phyloP scores from a whole-genome alignment of 164 flowering plant genomes.

The Aristolochia californica region DNA sequence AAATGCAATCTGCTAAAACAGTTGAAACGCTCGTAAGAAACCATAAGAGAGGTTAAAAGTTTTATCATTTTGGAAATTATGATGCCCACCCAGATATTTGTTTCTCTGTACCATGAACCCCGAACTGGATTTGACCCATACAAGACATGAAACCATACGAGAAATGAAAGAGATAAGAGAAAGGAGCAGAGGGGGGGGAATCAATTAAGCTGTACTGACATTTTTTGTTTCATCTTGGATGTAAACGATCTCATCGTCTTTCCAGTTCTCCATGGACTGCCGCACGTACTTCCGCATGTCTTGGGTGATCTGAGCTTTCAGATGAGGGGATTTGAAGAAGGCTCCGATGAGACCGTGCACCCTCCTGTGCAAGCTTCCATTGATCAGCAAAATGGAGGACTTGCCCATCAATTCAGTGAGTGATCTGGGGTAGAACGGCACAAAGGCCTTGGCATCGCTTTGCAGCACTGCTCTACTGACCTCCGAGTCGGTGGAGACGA shows the following conservation, averaged over 20 bases:
- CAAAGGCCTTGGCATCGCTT: constrained; percentile 63
- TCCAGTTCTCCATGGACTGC: constrained; percentile 58
- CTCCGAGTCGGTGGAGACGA: constrained; percentile 87
- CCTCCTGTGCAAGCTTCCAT: constrained; percentile 73
- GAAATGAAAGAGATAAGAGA: too few relatives aligned
- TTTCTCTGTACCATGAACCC: too few relatives aligned
- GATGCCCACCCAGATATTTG: too few relatives aligned
- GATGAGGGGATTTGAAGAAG: constrained; percentile 67
- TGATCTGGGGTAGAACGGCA: constrained; percentile 82
- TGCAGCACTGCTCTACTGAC: constrained; percentile 64
- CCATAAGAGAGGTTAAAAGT: too few relatives aligned
- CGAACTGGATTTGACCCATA: constrained; percentile 1
- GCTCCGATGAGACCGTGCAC: constrained; percentile 79
- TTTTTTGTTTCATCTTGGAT: constrained; percentile 77
- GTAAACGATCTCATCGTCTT: constrained; percentile 42
- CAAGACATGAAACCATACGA: too few relatives aligned
- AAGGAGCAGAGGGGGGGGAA: neutral
- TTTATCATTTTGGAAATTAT: too few relatives aligned
- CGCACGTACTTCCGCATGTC: constrained; percentile 62
- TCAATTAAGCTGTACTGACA: constrained; percentile 29
- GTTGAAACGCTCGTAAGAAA: too few relatives aligned
- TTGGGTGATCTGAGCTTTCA: constrained; percentile 67
- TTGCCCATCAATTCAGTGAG: constrained; percentile 85
- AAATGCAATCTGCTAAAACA: constrained; percentile 66
- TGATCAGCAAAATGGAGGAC: constrained; percentile 70